A percentile compares a stretch with the other conserved stretches of the same genome.
Conservation (phyloP, 2,329 filamentous ascomycete species). For the Microdochium trichocladiopsis region DNA sequence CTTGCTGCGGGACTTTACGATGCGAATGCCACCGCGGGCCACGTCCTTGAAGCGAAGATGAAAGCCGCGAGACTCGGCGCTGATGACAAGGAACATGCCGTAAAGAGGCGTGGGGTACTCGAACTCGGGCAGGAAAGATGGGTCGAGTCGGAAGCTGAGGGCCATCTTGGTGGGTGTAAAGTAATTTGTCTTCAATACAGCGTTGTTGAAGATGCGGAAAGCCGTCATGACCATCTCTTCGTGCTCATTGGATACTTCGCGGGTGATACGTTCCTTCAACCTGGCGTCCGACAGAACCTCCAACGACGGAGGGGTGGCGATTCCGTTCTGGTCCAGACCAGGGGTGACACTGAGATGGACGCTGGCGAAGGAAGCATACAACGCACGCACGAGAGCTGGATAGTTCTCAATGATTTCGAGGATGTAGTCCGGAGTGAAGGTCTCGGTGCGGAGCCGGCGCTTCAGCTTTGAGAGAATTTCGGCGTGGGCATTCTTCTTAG, state of each 20-base stretch:
- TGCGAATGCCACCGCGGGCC: constrained; percentile 92
- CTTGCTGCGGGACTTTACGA: constrained; percentile 95
- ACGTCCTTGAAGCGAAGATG: constrained; percentile 97
- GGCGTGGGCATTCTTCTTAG: constrained; percentile 75
- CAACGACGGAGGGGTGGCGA: constrained; percentile 48
- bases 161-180: constrained; percentile 96
- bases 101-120: constrained; percentile 93
- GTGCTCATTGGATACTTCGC: constrained; percentile 84
- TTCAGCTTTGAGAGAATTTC: constrained; percentile 91
- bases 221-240: constrained; percentile 97
- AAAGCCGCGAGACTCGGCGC: constrained; percentile 93
- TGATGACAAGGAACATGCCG: constrained; percentile 98
- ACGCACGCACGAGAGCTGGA: constrained; percentile 74
- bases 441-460: constrained; percentile 89
- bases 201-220: constrained; percentile 91
- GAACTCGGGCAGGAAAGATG: constrained; percentile 77
- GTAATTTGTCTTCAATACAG: constrained; percentile 96
- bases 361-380: constrained; percentile 89
- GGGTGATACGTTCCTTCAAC: constrained; percentile 70
- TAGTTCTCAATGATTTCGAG: constrained; percentile 93
- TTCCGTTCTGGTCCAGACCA: constrained; percentile 40
- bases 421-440: constrained; percentile 97
- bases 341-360: constrained; percentile 60
- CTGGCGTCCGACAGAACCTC: constrained; percentile 70
- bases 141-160: constrained; percentile 89